Base-by-base conservation (phyloP, 352 stramenopile genomes). In the Phytophthora lateralis region DNA sequence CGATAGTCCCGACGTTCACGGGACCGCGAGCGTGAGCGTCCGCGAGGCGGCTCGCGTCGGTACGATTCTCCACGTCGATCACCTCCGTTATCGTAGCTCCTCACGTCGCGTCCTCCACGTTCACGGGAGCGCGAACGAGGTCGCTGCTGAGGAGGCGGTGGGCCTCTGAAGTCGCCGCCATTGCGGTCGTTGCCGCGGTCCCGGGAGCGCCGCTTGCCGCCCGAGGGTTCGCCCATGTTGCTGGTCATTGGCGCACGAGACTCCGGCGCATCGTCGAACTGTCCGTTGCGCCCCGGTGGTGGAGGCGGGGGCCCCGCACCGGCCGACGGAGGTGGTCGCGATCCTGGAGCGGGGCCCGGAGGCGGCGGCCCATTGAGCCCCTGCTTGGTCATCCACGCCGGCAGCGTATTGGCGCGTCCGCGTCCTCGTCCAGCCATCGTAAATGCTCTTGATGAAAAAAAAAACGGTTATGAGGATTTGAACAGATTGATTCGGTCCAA, bases 371-470 rank as follows among this genome's bases (percentile, higher is more conserved):
- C 48, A 11, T 60, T 55, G 6, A 60, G 37, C 24, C 72, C 71
- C 29, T 58, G 39, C 69, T 93, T 91, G 54, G 83, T 95, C 87
- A 95, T 95, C 87, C 87, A 95, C 29, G 87, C 87, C 6, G 87
- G 87, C 44, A 95, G 63, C 68, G 87, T 95, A 18, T 71, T 81
- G 12, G 75, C 62, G 30, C 83, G 80, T 47, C 87, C 85, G 21
- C 85, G 83, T 74, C 85, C 87, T 77, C 85, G 73, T 76, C 87
- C 87, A 47, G 83, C 82, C 87, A 95, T 95, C 38, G 62, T 45
- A 7, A 21, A 1, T 24, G 26, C 32, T 42, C 14, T 42, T 11
- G 35, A 6, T 12, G 11, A 10, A 37, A 27, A 10, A 37, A 27
- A 52, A 39, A 17, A 17, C 14, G 34, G 15, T 39, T 39, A 26